Evolutionary conservation across 2,329 filamentous ascomycete species (phyloP), one percentile per base, ranked within the genome.

Genomic region (Beauveria bassiana): DNA sequence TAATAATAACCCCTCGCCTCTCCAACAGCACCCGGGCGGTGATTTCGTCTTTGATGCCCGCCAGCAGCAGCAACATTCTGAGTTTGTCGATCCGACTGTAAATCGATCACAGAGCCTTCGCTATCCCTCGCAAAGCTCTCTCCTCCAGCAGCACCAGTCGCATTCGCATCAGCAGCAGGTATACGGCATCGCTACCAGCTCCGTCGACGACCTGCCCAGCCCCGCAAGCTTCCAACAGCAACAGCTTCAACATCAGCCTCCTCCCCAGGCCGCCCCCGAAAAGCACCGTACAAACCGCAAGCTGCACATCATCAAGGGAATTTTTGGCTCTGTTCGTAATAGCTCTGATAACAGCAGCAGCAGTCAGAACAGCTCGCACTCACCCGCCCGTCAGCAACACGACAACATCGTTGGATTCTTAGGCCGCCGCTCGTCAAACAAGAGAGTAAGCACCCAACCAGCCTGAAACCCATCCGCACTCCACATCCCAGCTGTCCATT

Each of bases 361-460:
- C 69, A 68, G 61, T 68, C 67, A 65, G 65, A 67, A 54, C 70
- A 70, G 63, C 70, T 58, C 65, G 64, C 71, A 68, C 47, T 57
- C 51, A 28, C 65, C 66, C 26, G 65, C 28, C 54, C 64, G 54
- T 66, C 67, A 67, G 56, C 66, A 65, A 40, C 62, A 82, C 77
- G 79, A 81, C 68, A 81, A 79, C 68, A 76, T 75, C 63, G 66
- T 72, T 53, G 78, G 78, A 56, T 72, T 85, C 57, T 72, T 85
- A 53, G 76, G 73, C 65, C 83, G 83, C 65, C 77, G 81, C 66
- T 77, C 80, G 38, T 87, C 85, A 50, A 86, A 28, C 61, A 62
- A 84, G 75, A 78, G 83, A 68, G 74, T 81, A 70, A 81, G 81
- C 77, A 70, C 81, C 81, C 78, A 77, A 80, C 64, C 72, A 24